Conservation (phyloP, 345 rosid species). For the Ceriops decandra region DNA sequence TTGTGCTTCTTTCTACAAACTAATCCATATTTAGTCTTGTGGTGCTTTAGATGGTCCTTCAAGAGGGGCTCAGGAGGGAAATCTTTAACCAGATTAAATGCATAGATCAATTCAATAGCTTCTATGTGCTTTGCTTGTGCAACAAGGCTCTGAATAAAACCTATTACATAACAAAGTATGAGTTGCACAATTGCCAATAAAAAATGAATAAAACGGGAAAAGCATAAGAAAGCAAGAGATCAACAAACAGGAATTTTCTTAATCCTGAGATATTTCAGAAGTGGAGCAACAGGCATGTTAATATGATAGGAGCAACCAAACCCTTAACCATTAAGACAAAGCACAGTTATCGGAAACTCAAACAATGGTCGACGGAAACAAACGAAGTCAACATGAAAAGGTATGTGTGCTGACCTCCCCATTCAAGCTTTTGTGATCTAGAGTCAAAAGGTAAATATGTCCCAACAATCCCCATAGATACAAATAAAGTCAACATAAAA, state of each 20-base stretch:
- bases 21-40: neutral
- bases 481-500: too few relatives aligned
- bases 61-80: constrained; percentile 27
- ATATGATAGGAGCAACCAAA: too few relatives aligned
- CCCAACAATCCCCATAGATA: too few relatives aligned
- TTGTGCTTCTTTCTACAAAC: constrained; percentile 4
- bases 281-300: too few relatives aligned
- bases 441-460: too few relatives aligned
- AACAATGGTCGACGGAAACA: neutral
- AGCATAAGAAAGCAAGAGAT: too few relatives aligned
- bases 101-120: constrained; percentile 32
- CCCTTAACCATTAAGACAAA: neutral
- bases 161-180: constrained; percentile 21
- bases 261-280: too few relatives aligned
- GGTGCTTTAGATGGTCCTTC: constrained; percentile 8
- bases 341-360: neutral
- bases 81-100: constrained; percentile 27
- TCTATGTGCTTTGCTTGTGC: constrained; percentile 20
- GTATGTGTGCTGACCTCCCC: too few relatives aligned
- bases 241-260: too few relatives aligned
- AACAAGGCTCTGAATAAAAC: constrained; percentile 28
- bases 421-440: too few relatives aligned
- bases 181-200: neutral
- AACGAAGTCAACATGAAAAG: too few relatives aligned
- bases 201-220: neutral